Evolutionary conservation across 78 protist genomes (phyloP).

Genomic region (Blattamonas nauphoetae): DNA sequence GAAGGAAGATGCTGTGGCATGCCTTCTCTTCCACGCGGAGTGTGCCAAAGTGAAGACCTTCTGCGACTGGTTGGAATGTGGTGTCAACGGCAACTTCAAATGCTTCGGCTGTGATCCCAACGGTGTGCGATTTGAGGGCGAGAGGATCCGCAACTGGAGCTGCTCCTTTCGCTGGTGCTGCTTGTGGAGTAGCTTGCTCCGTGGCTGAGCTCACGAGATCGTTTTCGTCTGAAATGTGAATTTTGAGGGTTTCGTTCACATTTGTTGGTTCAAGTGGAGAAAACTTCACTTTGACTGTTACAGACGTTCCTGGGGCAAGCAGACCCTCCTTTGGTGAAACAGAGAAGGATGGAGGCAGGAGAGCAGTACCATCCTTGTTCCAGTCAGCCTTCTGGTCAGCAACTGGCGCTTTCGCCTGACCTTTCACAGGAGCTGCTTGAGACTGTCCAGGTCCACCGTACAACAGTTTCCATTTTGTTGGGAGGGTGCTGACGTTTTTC

Average conservation of each 20-base stretch:
- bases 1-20: neutral
- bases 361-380: neutral
- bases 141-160: neutral
- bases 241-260: neutral
- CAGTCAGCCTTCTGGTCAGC: neutral
- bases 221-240: slow-evolving; percentile 27
- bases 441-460: neutral
- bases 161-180: neutral
- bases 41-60: neutral
- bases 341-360: neutral
- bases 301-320: neutral
- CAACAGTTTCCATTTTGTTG: neutral
- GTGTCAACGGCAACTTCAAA: slow-evolving; percentile 31
- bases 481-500: neutral
- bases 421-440: neutral
- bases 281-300: neutral
- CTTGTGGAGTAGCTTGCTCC: neutral
- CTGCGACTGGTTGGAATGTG: neutral
- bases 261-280: neutral
- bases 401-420: neutral
- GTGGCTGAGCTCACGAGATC: neutral
- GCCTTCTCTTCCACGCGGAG: slow-evolving; percentile 12
- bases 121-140: neutral
- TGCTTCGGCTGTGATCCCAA: slow-evolving; percentile 31
- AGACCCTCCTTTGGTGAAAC: neutral